phyloP scores from a whole-genome alignment of 148 eudicot genomes.

The Dysphania ambrosioides region DNA sequence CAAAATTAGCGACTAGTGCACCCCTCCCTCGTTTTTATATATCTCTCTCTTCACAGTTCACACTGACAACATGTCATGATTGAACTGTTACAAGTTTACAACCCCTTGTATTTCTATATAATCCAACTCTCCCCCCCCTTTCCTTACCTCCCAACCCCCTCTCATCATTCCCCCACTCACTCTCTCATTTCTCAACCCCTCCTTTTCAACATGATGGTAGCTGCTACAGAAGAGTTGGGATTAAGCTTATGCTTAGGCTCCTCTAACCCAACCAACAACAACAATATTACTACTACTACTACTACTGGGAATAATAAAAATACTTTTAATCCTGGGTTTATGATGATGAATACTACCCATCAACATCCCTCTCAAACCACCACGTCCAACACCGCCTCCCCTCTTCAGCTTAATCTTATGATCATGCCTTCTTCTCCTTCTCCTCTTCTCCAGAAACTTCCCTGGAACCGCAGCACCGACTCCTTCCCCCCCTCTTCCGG shows the following conservation, averaged over 20 bases:
- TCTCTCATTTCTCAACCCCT: no score
- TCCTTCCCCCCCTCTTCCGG: slow-evolving; percentile 32
- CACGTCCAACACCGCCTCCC: slow-evolving; percentile 11
- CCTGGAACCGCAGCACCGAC: slow-evolving; percentile 32
- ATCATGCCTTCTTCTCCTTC: slow-evolving; percentile 29
- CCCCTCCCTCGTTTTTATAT: no score
- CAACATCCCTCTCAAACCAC: slow-evolving; percentile 15
- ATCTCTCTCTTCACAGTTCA: slow-evolving; percentile 13
- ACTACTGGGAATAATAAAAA: neutral
- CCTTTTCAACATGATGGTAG: slow-evolving; percentile 36
- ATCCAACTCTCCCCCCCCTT: slow-evolving; percentile 6
- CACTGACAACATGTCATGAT: slow-evolving; percentile 36
- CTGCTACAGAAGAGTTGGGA: slow-evolving; percentile 52
- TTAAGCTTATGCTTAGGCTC: slow-evolving; percentile 43
- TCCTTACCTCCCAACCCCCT: neutral
- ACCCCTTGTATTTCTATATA: slow-evolving; percentile 23
- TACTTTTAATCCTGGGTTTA: no score
- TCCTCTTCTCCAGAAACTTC: slow-evolving; percentile 30
- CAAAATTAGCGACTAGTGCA: slow-evolving; percentile 12
- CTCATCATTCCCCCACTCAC: neutral
- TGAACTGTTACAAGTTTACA: slow-evolving; percentile 25
- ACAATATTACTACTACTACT: neutral
- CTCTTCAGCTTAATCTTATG: slow-evolving; percentile 33
- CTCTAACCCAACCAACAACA: slow-evolving; percentile 13
- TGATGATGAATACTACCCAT: no score